Evolutionary conservation across 176 grass and related monocot genomes (phyloP), one percentile per base, ranked within the genome.

Genomic region (Aegilops bicornis): DNA sequence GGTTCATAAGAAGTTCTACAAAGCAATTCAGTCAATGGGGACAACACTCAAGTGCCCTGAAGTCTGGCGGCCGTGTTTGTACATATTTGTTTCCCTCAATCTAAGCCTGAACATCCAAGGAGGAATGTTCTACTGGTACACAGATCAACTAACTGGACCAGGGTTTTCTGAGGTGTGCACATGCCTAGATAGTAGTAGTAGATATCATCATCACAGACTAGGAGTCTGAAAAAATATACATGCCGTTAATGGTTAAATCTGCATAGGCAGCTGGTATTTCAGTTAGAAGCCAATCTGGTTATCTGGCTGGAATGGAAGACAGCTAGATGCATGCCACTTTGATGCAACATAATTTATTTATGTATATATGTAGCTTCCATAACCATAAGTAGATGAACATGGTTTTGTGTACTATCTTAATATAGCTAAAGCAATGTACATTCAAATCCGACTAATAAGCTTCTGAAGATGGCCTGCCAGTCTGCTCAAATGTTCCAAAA

Each of bases 41-140:
- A 48, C 59, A 42, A 91, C 97, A 84, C 27, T 98, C 4, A 93
- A 83, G 74, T 91, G 87, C 66, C 86, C 93, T 0, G 82, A 92
- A 68, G 93, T 98, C 30, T 96, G 93, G 93, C 80, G 90, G 47
- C 93, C 96, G 23, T 98, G 93, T 74, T 52, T 90, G 5, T 96
- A 95, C 67, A 92, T 98, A 73, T 94, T 84, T 61, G 20, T 87
- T 40, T 96, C 92, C 29, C 82, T 94, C 60, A 86, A 69, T 74
- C 43, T 98, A 81, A 96, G 90, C 84, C 76, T 98, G 45, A 90
- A 96, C 88, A 89, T 98, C 77, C 92, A 95, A 63, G 93, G 88
- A 76, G 96, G 96, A 69, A 96, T 98, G 96, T 98, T 98, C 79
- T 98, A 96, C 32, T 98, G 96, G 96, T 91, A 92, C 73, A 94